These are phyloP conservation scores for Parasitella parasitica DNA, from an alignment of 371 early-diverging fungal genomes.

Conservation along the genomic window DNA sequence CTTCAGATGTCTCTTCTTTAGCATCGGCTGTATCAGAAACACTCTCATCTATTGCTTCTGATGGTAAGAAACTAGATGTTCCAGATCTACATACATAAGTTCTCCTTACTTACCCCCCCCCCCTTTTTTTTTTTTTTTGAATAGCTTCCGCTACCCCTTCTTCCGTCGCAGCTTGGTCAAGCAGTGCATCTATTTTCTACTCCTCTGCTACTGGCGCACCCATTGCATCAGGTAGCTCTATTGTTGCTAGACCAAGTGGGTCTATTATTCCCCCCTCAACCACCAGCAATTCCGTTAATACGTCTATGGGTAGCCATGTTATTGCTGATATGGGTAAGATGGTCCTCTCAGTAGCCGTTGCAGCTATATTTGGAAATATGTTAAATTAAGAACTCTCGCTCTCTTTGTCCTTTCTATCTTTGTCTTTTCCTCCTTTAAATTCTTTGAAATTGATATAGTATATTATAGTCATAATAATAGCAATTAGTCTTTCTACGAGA, in stretches of 20 bases:
- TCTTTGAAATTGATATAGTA: background rate
- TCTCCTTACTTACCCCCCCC: background rate
- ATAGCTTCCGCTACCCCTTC: conserved; percentile 1
- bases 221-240: background rate
- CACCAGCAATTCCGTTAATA: background rate
- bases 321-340: background rate
- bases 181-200: conserved; percentile 3
- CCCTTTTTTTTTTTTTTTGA: background rate
- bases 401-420: background rate
- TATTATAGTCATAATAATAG: background rate
- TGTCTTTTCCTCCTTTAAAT: background rate
- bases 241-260: conserved; percentile 15
- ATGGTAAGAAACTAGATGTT: conserved; percentile 3
- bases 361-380: conserved; percentile 10
- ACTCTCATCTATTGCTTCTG: background rate
- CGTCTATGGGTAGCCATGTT: background rate
- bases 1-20: background rate
- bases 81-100: background rate
- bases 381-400: background rate
- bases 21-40: background rate
- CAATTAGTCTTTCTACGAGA: background rate
- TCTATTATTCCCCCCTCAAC: conserved; percentile 6
- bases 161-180: conserved; percentile 10
- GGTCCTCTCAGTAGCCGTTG: conserved; percentile 5
- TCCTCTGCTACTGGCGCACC: background rate